Base-by-base conservation (phyloP, 306 rosid genomes). In the Trichosanthes truncata region DNA sequence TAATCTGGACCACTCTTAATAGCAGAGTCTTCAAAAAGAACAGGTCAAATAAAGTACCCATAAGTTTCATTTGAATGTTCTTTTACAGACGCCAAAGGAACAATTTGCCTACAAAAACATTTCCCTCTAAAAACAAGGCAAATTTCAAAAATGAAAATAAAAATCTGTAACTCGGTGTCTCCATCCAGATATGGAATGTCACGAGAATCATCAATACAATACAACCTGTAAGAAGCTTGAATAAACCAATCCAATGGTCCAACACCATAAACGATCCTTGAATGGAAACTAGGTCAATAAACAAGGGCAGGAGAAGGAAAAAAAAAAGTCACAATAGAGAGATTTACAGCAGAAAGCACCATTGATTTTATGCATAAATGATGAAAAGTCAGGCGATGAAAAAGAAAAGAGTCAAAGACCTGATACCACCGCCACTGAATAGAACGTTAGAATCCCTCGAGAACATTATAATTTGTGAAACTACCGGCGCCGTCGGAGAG, bases 391-490 rank as follows among this genome's bases (percentile, higher is more conserved):
- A 13, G 52, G 74, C 51, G 57, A 46, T n/a, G 11, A 59, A 45
- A 11, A 71, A 38, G 57, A 45, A 51, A 48, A 48, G 41, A 48
- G 41, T 25, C 14, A 73, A 73, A 62, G 35, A 89, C 97, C 93
- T 90, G 87, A 92, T 69, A 57, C 97, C 97, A 17, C 97, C 97
- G 59, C 97, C 97, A 82, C 92, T 92, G 82, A 84, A 85, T 77
- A 90, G 87, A 66, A 90, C 80, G 80, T 88, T 85, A 48, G 88
- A 86, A 80, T 92, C 91, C 78, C 65, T 90, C 3, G 87, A 89
- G 41, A 90, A 74, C 87, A 91, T 89, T 83, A 91, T 79, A 71
- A 83, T 69, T 76, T 82, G 81, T 1, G 81, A 79, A 1, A 84
- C 52, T 11, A 69, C 62, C 2, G 72, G 46, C 21, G 72, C 9